These are phyloP conservation scores for Dactylorhiza incarnata DNA, from an alignment of 106 monocot genomes.

Conservation along the genomic window DNA sequence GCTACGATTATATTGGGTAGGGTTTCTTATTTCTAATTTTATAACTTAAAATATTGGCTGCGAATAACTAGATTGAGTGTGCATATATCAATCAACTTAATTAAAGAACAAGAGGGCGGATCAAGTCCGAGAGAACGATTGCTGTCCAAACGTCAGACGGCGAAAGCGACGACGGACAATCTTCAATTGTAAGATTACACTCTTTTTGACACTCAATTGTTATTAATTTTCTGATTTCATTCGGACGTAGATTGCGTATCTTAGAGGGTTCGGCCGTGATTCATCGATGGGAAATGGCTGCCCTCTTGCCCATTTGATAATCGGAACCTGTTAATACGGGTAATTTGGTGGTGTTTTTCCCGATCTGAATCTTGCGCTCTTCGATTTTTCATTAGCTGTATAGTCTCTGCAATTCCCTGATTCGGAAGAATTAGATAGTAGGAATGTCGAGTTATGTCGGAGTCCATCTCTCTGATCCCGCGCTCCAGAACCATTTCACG, in stretches of 20 bases:
- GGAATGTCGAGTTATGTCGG: slow-evolving; percentile 69
- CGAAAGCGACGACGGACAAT: neutral
- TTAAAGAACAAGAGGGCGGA: neutral
- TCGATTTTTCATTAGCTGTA: neutral
- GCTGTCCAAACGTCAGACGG: neutral
- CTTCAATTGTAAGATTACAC: neutral
- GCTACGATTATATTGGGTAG: too few species aligned
- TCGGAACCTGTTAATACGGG: neutral
- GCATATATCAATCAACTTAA: too few species aligned
- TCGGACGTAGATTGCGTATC: neutral
- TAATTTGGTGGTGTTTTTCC: neutral
- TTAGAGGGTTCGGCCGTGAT: neutral
- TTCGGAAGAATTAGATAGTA: neutral
- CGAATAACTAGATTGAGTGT: too few species aligned
- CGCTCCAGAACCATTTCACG: slow-evolving; percentile 88
- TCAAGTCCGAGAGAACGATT: neutral
- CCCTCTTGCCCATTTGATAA: neutral
- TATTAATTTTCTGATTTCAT: neutral
- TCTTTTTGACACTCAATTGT: neutral
- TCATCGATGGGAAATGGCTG: neutral
- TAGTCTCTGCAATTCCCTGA: neutral
- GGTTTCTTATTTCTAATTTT: too few species aligned
- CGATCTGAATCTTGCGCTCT: neutral
- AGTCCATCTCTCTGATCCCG: slow-evolving; percentile 74
- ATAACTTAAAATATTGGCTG: too few species aligned